phyloP scores from a whole-genome alignment of 208 protist genomes.

The Trypanosoma rangeli region DNA sequence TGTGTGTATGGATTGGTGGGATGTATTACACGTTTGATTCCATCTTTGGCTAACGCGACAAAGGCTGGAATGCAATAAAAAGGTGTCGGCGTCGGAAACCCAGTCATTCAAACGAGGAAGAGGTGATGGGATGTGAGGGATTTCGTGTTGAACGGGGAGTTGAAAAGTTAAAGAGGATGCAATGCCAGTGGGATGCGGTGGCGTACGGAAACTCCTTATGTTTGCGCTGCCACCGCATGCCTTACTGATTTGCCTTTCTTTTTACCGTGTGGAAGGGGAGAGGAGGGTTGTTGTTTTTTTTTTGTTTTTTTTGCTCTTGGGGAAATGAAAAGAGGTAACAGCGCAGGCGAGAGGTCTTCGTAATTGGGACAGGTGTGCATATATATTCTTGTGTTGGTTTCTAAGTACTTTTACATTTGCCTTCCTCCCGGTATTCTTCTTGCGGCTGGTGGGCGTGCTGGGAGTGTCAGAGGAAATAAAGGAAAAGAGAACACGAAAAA shows the following conservation, averaged over 20 bases:
- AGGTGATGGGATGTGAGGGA: not conserved
- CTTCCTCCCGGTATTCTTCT: not conserved
- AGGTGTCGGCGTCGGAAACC: not conserved
- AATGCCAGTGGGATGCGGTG: not conserved
- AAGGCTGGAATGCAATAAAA: slow-evolving; percentile 14
- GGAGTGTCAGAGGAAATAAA: not conserved
- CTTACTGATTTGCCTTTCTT: not conserved
- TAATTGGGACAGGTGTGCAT: not conserved
- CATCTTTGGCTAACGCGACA: slow-evolving; percentile 6
- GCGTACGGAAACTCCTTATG: not conserved
- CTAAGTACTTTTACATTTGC: not conserved
- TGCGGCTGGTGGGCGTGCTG: not conserved
- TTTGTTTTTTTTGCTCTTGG: no score
- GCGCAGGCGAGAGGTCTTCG: not conserved
- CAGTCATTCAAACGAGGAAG: not conserved
- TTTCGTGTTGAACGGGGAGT: not conserved
- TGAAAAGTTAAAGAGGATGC: not conserved
- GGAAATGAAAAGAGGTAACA: not conserved
- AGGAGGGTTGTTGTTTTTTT: no score
- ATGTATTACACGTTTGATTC: slow-evolving; percentile 23
- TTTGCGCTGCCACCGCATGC: not conserved
- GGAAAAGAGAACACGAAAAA: not conserved
- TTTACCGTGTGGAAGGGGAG: not conserved
- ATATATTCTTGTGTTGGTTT: not conserved
- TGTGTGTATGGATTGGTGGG: slow-evolving; percentile 51